These are phyloP conservation scores for Ilex paraguariensis DNA, from an alignment of 305 asterid genomes.

Conservation along the genomic window DNA sequence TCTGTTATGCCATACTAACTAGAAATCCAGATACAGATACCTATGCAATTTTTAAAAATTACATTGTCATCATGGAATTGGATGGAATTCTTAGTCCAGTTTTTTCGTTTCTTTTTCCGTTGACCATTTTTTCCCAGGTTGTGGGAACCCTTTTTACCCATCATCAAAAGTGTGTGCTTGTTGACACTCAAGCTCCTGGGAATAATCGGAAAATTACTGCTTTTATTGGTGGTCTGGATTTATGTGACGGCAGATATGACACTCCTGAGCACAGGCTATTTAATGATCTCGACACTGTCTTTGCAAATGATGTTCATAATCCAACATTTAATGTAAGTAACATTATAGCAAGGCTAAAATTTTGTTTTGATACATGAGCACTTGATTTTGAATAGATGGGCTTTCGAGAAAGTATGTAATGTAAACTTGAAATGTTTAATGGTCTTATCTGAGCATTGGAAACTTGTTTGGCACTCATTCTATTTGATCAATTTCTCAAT, in stretches of 20 bases:
- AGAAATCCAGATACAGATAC: background rate
- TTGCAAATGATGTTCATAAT: slow-evolving; percentile 19
- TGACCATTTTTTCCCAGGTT: slow-evolving; percentile 13
- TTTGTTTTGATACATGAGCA: background rate
- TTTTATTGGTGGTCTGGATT: slow-evolving; percentile 24
- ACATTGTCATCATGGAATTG: too few species aligned
- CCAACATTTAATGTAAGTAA: slow-evolving; percentile 22
- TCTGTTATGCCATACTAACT: background rate
- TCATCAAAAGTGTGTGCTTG: slow-evolving; percentile 25
- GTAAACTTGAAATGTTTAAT: background rate
- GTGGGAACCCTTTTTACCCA: slow-evolving; percentile 22
- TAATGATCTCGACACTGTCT: slow-evolving; percentile 21
- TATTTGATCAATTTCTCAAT: background rate
- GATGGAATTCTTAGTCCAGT: background rate
- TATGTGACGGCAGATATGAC: slow-evolving; percentile 25
- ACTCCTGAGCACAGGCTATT: slow-evolving; percentile 22
- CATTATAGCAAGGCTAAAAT: background rate
- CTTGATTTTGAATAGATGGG: background rate
- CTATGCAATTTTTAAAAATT: background rate
- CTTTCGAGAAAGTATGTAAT: background rate
- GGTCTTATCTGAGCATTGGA: background rate
- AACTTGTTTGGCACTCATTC: background rate
- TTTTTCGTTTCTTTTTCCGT: background rate
- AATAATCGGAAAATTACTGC: slow-evolving; percentile 17
- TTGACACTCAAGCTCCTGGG: slow-evolving; percentile 17